Base-by-base conservation (phyloP, 495 filamentous ascomycete species). In the Glarea lozoyensis region DNA sequence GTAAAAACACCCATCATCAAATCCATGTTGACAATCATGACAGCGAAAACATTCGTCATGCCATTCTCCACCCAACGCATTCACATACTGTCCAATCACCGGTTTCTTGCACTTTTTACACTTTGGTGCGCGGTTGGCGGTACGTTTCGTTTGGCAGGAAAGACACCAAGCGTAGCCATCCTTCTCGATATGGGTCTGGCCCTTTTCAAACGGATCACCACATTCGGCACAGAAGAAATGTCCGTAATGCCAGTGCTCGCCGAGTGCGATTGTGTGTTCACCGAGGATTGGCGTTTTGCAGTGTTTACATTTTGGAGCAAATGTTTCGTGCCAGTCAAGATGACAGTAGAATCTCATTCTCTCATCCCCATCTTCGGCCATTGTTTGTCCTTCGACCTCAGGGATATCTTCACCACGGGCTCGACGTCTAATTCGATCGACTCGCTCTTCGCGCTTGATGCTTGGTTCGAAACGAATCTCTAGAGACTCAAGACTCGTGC, bases 151-250 rank as follows among this genome's bases (percentile, higher is more conserved):
- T 66, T 97, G 89, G 60, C 92, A 99, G 24, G 70, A 69, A 12
- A 97, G 75, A 61, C 92, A 99, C 93, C 93, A 99, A 23, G 92
- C 92, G 65, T 93, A 97, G n/a, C 90, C 90, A 50, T 97, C 90
- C 60, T 93, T 94, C 61, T 99, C 93, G 17, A 99, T 92, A 59
- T 94, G 92, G 36, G 88, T 88, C 40, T 79, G 89, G 29, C 74
- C 68, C 12, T 71, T 67, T 57, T 82, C 82, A 60, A 96, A 96
- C 13, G 89, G 88, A 72, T 99, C 92, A 48, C 92, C 92, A 64
- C 92, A 99, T 71, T 99, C 86, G 21, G 93, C 93, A 58, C 92
- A 99, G 74, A 97, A 99, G 69, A 99, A 99, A 67, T 99, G 92
- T 1, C 92, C 92, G 49, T 85, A 84, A 63, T 99, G 92, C 87